Base-by-base conservation (phyloP, 164 flowering plant species). In the Tinospora cordifolia region DNA sequence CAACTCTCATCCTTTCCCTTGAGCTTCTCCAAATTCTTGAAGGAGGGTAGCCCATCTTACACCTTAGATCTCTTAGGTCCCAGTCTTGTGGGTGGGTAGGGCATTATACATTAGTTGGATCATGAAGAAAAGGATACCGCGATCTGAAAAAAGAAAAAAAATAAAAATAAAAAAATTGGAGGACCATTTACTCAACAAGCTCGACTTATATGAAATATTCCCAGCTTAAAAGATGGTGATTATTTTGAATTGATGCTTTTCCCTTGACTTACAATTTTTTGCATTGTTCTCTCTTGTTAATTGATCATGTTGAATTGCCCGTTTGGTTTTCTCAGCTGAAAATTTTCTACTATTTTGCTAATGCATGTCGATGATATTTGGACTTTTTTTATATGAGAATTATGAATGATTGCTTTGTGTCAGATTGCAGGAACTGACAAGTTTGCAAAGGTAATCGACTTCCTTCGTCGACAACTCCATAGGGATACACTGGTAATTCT, bases 401-500 rank as follows among this genome's bases (percentile, higher is more conserved):
- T 47, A 41, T 24, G 44, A 6, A 5, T 21, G 36, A 21, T 44
- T 41, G 9, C 6, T 40, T 47, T 27, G 17, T 73, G 76, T 38
- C 84, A 91, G 98, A 87, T 92, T 66, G 80, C 83, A 25, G 96
- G 95, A 66, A 76, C 82, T 10, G 98, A 94, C 65, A 92, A 90
- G 57, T 92, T 94, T 82, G 92, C 87, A 22, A 90, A 87, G 79
- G 98, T 94, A 47, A 92, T 92, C 70, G 97, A 90, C 68, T 92
- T 92, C 76, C 86, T 94, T 14, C 81, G 98, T 39, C 83, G 93
- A 39, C 97, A 90, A 63, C 91, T 94, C 75, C 94, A 91, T 64
- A 83, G 89, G 75, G 98, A 94, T 25, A 88, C 98, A 65, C 71
- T 91, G 87, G 98, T 89, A 81, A 34, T 73, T 24, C 14, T 49